A percentile compares a stretch with the other conserved stretches of the same genome.
Evolutionary conservation across 805 yeast genomes (phyloP).

Genomic region (Cyberlindnera euphorbiiphila): DNA sequence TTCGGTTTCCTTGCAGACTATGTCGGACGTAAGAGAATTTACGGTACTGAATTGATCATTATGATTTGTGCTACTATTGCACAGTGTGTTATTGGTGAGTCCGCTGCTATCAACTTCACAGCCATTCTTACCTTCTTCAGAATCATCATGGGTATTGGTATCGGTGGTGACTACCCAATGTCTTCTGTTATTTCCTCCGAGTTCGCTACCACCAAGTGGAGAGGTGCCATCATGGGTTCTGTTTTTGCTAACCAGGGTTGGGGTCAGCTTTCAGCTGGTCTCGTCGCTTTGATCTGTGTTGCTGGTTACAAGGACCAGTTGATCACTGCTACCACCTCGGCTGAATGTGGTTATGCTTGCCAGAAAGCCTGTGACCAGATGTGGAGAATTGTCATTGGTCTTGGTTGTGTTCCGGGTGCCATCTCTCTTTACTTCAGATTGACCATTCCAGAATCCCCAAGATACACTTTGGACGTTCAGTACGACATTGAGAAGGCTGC

Average conservation of each 20-base stretch:
- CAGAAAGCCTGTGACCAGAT: constrained; percentile 79
- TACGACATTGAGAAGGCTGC: constrained; percentile 53
- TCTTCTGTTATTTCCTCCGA: constrained; percentile 92
- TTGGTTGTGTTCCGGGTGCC: constrained; percentile 86
- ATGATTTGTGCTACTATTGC: constrained; percentile 77
- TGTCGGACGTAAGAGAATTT: constrained; percentile 81
- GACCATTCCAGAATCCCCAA: constrained; percentile 93
- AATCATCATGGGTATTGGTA: constrained; percentile 91
- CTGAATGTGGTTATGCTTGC: constrained; percentile 66
- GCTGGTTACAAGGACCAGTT: constrained; percentile 70
- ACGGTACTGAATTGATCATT: constrained; percentile 81
- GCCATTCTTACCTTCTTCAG: constrained; percentile 76
- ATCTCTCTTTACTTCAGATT: constrained; percentile 86
- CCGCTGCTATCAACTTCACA: constrained; percentile 68
- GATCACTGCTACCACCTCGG: constrained; percentile 46
- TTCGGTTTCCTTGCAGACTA: constrained; percentile 82
- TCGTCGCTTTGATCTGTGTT: constrained; percentile 72
- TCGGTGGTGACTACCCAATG: constrained; percentile 95
- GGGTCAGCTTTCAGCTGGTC: constrained; percentile 89
- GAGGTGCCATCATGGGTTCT: constrained; percentile 97
- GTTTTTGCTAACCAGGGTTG: constrained; percentile 96
- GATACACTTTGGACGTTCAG: constrained; percentile 77
- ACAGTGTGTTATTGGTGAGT: constrained; percentile 69
- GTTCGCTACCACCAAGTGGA: constrained; percentile 91
- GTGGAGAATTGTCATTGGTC: constrained; percentile 91